These are phyloP conservation scores for Rubroboletus pulcherrimus DNA, from an alignment of 768 basidiomycete genomes.

Conservation along the genomic window DNA sequence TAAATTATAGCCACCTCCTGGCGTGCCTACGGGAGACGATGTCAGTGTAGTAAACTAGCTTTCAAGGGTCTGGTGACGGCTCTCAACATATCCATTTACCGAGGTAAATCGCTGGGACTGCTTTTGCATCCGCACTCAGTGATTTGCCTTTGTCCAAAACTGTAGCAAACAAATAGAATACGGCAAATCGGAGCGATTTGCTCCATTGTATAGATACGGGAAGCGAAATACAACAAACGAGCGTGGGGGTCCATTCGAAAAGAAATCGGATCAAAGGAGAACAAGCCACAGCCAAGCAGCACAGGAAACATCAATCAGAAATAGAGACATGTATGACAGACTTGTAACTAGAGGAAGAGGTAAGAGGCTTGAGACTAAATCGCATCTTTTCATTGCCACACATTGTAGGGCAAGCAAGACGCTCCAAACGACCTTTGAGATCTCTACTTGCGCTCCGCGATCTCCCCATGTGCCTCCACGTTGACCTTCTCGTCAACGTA, in stretches of 20 bases:
- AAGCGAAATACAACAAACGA: constrained; percentile 23
- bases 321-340: background rate
- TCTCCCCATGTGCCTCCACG: constrained; percentile 9
- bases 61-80: too few relatives aligned
- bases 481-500: constrained; percentile 57
- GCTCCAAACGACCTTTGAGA: background rate
- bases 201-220: constrained; percentile 1
- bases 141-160: too few relatives aligned
- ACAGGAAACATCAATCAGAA: constrained; percentile 7
- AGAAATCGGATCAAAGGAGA: background rate
- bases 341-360: constrained; percentile 6
- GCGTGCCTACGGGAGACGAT: too few relatives aligned
- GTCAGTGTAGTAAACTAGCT: too few relatives aligned
- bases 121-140: background rate
- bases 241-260: constrained; percentile 15
- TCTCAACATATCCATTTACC: background rate
- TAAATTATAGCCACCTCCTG: too few relatives aligned
- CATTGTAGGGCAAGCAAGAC: background rate
- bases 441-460: constrained; percentile 17
- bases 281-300: background rate
- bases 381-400: background rate
- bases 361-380: background rate
- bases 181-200: background rate
- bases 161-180: background rate
- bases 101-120: background rate